These are phyloP conservation scores for Quercus alba DNA, from an alignment of 306 rosid genomes.

Conservation along the genomic window DNA sequence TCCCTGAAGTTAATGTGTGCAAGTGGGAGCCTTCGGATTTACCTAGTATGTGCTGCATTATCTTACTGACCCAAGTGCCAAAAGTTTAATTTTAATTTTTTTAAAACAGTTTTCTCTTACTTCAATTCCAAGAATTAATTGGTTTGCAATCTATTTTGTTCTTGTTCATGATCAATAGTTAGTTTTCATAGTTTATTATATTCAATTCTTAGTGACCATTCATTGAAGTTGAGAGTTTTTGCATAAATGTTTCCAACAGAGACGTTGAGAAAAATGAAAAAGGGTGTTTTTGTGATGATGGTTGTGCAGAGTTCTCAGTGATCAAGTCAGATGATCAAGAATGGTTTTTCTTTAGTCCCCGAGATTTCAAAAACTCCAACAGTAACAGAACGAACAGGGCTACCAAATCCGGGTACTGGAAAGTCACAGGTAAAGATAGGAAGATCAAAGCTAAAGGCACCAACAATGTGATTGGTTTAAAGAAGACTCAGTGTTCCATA, in stretches of 20 bases:
- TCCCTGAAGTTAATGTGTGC: constrained; percentile 47
- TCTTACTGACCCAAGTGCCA: too few species aligned
- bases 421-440: constrained; percentile 51
- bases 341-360: constrained; percentile 62
- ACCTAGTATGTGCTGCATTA: constrained; percentile 32
- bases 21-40: constrained; percentile 52
- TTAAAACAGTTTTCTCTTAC: too few species aligned
- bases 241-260: too few species aligned
- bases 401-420: constrained; percentile 63
- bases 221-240: too few species aligned
- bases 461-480: constrained; percentile 40
- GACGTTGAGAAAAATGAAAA: too few species aligned
- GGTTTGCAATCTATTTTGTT: too few species aligned
- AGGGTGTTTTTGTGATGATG: neutral
- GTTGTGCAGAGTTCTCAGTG: constrained; percentile 23
- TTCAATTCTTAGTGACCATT: too few species aligned
- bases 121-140: too few species aligned
- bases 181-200: too few species aligned
- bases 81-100: too few species aligned
- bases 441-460: constrained; percentile 19
- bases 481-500: constrained; percentile 59
- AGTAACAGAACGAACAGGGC: constrained; percentile 34
- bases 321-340: constrained; percentile 39
- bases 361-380: constrained; percentile 30
- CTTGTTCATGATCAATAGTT: too few species aligned